Percentiles rank a stretch among this genome's conserved stretches.
Evolutionary conservation across 73 alveolate species (phyloP).

Genomic region (Paramecium sonneborni): DNA sequence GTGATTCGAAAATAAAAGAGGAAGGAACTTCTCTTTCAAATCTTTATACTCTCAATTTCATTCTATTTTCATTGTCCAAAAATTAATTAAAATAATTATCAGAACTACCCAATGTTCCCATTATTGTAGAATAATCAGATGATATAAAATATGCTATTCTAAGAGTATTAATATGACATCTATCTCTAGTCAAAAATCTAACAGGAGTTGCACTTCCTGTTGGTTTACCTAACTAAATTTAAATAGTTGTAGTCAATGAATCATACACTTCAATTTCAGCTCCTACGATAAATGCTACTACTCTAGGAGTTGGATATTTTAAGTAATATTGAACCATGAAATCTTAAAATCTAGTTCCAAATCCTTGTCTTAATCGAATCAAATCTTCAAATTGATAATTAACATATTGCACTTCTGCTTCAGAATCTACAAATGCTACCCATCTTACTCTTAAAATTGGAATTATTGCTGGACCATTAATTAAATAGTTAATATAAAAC

Average conservation of each 20-base stretch:
- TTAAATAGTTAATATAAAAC: slow-evolving; percentile 3
- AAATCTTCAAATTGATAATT: slow-evolving; percentile 48
- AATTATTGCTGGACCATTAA: slow-evolving; percentile 42
- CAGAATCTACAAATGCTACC: slow-evolving; percentile 47
- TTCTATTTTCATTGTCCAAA: slow-evolving; percentile 5
- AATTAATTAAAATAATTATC: slow-evolving; percentile 12
- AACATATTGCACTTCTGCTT: slow-evolving; percentile 55
- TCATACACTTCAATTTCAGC: slow-evolving; percentile 39
- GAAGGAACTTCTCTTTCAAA: slow-evolving; percentile 54
- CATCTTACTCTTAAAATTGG: slow-evolving; percentile 23
- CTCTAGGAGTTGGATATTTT: slow-evolving; percentile 55
- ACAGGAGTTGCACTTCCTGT: slow-evolving; percentile 48
- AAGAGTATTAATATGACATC: slow-evolving; percentile 36
- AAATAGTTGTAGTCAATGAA: not conserved
- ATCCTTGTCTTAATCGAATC: not conserved
- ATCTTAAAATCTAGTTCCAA: slow-evolving; percentile 44
- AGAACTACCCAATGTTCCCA: slow-evolving; percentile 45
- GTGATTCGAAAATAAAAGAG: not conserved
- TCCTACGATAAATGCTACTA: slow-evolving; percentile 31
- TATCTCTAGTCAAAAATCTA: slow-evolving; percentile 44
- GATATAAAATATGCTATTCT: slow-evolving; percentile 38
- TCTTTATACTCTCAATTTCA: slow-evolving; percentile 23
- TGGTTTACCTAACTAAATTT: slow-evolving; percentile 27
- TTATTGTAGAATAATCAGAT: slow-evolving; percentile 14
- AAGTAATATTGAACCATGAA: slow-evolving; percentile 32